phyloP scores from a whole-genome alignment of 2,329 filamentous ascomycete species.

The Didymella arachidicola region DNA sequence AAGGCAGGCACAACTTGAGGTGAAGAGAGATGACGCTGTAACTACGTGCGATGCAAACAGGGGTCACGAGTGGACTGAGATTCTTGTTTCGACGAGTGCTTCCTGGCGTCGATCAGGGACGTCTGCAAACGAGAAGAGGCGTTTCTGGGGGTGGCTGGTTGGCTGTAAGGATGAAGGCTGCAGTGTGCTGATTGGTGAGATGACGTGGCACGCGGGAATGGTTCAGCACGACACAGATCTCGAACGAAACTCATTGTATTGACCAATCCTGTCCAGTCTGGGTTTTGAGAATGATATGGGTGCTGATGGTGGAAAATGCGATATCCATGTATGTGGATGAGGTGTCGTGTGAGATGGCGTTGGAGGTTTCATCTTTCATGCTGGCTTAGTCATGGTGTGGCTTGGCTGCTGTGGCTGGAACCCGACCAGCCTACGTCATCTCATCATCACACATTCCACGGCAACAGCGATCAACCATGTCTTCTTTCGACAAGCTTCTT shows the following conservation, averaged over 20 bases:
- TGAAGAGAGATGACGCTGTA: conserved; percentile 29
- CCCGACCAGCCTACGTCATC: conserved; percentile 15
- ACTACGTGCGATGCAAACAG: conserved; percentile 27
- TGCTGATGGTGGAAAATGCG: no score
- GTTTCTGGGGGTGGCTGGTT: conserved; percentile 27
- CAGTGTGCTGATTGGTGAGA: conserved; percentile 17
- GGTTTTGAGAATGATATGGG: no score
- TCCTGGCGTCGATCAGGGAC: conserved; percentile 8
- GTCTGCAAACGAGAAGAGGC: conserved; percentile 17
- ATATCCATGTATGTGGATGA: no score
- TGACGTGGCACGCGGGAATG: conserved; percentile 33
- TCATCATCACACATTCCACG: conserved; percentile 9
- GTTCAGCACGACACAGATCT: neutral
- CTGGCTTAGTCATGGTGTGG: conserved; percentile 19
- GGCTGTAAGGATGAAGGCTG: conserved; percentile 26
- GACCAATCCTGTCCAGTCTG: neutral
- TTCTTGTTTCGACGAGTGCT: conserved; percentile 20
- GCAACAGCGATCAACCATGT: conserved; percentile 30
- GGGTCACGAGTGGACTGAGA: conserved; percentile 1
- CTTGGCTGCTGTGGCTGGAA: conserved; percentile 11
- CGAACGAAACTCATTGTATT: neutral
- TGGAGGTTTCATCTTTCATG: neutral
- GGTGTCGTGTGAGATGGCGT: neutral
- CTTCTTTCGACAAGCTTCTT: conserved; percentile 45
- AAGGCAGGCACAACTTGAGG: conserved; percentile 21